Base-by-base conservation (phyloP, 129 eudicot genomes). In the Sambucus nigra region DNA sequence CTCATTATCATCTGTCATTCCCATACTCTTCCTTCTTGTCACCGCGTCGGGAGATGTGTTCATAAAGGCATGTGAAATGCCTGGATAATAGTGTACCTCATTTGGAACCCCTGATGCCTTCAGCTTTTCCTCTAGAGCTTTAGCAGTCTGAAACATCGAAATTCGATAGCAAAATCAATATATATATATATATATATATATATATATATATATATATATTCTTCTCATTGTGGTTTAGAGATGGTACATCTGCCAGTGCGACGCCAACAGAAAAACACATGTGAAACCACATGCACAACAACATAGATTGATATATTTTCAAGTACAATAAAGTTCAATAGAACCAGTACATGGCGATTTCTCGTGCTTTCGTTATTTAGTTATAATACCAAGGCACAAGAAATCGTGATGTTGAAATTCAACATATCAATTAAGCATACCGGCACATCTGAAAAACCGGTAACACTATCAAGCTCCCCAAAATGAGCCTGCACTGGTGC, bases 401-500 rank as follows among this genome's bases (percentile, higher is more conserved):
- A 8, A 29, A 29, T 29, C 4, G 35, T 29, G 35, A 29, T 3
- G 5, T 29, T 8, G 8, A 29, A 29, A 29, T 29, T 29, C 35
- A 29, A 29, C 8, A 29, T 4, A 29, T 29, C 9, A 14, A 4
- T 27, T n/a, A 0, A 27, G 15, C 59, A 55, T 76, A 91, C 98
- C 94, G 73, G 72, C 26, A 79, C 68, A 68, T 91, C 98, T 21
- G 98, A 76, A 72, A 91, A 91, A 25, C 98, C 98, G 39, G 26
- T 86, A 57, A 81, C 2, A 57, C 22, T 50, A 55, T 91, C 98
- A 18, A 56, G 77, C 57, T 91, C 94, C 42, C 98, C 98, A 59
- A 91, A 91, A 67, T 91, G 98, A 71, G 94, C 98, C 63, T 91
- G 98, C 65, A 91, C 63, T 7, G 98, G 89, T 56, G 73, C 95